Evolutionary conservation across 2,329 filamentous ascomycete species (phyloP), one percentile per base, ranked within the genome.

Genomic region (Plenodomus lindquistii): DNA sequence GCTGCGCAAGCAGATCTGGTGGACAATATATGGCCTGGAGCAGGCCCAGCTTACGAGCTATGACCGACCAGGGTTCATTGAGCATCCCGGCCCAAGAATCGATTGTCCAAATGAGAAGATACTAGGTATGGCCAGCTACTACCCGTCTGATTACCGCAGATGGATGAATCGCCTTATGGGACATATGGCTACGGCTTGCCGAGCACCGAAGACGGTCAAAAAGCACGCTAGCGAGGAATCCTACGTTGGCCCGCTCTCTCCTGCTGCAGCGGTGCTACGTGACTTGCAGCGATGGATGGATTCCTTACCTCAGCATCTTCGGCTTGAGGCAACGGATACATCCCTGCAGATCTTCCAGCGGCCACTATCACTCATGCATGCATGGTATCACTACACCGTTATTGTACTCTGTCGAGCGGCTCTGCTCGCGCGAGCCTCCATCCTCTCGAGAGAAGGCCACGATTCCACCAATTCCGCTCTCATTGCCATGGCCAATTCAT

Each of bases 1-100:
- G 52, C 60, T 80, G 48, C 75, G 77, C 4, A 79, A 75, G 53
- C 70, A 79, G 0, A 50, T 83, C 11, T 84, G 81, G 80, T 83
- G 79, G 79, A 65, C 67, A 1, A 56, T 84, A 1, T 82, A 75
- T 57, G 65, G 70, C 1, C 60, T 81, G 15, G 81, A 83, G 42
- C 71, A 71, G 48, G 71, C 76, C 65, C 71, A 76, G 50, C 73
- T 75, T 15, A 73, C 73, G 17, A 72, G 74, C 18, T 73, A 75
- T 51, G 73, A 77, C 60, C 71, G 75, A 1, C 75, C 75, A 0
- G 76, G 74, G 48, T 72, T 74, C 15, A 75, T 77, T 22, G 71
- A 75, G 40, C 67, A 74, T 34, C 57, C 68, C 0, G 60, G 64
- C 9, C 66, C 63, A 44, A 66, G 62, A 35, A 67, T 73, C n/a